A percentile compares a stretch with the other conserved stretches of the same genome.
Evolutionary conservation across 495 filamentous ascomycete species (phyloP).

Genomic region (Patellaria atrata): DNA sequence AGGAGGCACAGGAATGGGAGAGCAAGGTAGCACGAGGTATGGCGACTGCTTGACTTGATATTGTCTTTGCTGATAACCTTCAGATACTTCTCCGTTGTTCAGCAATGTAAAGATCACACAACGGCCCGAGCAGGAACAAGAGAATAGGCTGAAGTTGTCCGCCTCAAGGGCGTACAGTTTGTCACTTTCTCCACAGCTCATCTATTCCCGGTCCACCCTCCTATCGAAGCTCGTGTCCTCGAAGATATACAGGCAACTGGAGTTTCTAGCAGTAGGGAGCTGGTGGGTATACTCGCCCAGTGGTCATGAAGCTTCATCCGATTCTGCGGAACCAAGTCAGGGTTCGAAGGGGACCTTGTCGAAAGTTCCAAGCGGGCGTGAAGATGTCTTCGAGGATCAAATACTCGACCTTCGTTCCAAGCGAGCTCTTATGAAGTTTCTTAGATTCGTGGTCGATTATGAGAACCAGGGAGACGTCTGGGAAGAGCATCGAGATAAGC

Average conservation of each 20-base stretch:
- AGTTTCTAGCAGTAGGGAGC: conserved; percentile 86
- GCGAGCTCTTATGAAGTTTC: conserved; percentile 72
- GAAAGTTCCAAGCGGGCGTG: conserved; percentile 59
- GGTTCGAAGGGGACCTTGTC: conserved; percentile 1
- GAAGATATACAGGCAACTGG: conserved; percentile 71
- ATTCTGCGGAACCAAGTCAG: neutral
- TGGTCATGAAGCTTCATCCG: conserved; percentile 1
- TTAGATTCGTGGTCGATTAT: conserved; percentile 59
- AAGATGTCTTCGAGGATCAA: conserved; percentile 70
- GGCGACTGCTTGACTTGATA: neutral
- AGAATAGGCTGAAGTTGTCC: conserved; percentile 34
- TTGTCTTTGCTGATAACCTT: conserved; percentile 1
- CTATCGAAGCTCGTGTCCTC: conserved; percentile 71
- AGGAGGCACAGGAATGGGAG: conserved; percentile 69
- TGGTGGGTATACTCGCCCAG: conserved; percentile 58
- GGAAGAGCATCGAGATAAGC: conserved; percentile 31
- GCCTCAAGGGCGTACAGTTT: conserved; percentile 70
- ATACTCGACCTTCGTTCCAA: conserved; percentile 61
- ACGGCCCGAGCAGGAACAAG: conserved; percentile 1
- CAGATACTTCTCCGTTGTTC: conserved; percentile 10
- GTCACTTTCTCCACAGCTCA: conserved; percentile 69
- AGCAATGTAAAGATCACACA: conserved; percentile 11
- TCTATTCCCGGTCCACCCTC: conserved; percentile 69
- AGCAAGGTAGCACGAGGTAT: conserved; percentile 35
- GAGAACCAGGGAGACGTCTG: conserved; percentile 39